phyloP scores from a whole-genome alignment of 1,284 basidiomycete genomes.

The Marasmius oreades region DNA sequence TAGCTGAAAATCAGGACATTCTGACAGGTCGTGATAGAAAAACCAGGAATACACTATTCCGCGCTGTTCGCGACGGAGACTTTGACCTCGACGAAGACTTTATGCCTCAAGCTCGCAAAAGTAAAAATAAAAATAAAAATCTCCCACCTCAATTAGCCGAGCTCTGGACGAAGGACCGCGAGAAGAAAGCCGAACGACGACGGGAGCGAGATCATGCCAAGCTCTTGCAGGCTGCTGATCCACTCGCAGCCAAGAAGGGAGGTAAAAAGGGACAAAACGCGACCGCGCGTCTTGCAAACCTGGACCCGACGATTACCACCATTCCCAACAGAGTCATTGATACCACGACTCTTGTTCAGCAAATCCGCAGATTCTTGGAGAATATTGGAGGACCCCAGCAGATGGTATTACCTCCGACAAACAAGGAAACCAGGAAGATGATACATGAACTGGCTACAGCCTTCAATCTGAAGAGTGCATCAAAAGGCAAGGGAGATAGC shows the following conservation, averaged over 20 bases:
- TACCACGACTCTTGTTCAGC: conserved; percentile 55
- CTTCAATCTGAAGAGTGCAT: conserved; percentile 75
- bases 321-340: conserved; percentile 53
- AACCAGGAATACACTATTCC: conserved; percentile 56
- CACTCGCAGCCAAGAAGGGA: conserved; percentile 50
- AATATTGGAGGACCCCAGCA: conserved; percentile 46
- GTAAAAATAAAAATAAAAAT: conserved; percentile 52
- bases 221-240: conserved; percentile 53
- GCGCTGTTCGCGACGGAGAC: conserved; percentile 47
- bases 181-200: conserved; percentile 79
- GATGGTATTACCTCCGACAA: conserved; percentile 74
- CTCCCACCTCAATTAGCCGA: conserved; percentile 62
- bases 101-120: conserved; percentile 29
- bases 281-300: conserved; percentile 44
- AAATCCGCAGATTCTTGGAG: conserved; percentile 68
- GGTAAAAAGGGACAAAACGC: conserved; percentile 69
- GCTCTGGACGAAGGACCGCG: conserved; percentile 80
- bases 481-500: conserved; percentile 61
- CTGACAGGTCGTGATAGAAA: conserved; percentile 51
- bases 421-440: conserved; percentile 63
- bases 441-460: conserved; percentile 77
- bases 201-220: conserved; percentile 56
- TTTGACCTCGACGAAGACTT: conserved; percentile 26
- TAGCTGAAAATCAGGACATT: conserved; percentile 42
- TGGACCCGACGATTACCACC: conserved; percentile 41